Conservation (phyloP, 2,329 filamentous ascomycete species). For the Xylaria arbuscula region DNA sequence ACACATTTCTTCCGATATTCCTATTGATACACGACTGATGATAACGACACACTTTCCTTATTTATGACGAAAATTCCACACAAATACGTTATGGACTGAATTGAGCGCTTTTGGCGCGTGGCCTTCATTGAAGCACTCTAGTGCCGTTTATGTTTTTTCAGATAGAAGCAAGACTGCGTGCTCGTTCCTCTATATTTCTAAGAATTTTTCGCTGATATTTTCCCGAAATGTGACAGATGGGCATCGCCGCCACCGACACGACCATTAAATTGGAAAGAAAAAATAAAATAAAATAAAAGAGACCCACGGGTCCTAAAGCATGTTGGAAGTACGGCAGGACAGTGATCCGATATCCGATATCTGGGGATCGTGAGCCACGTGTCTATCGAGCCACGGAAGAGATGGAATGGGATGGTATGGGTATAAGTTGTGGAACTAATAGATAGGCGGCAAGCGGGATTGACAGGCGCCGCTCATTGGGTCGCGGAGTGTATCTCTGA, state of each 20-base stretch:
- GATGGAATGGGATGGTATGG: too few species aligned
- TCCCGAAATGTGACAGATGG: conserved; percentile 55
- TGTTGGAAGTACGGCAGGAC: conserved; percentile 1
- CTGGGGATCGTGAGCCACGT: conserved; percentile 6
- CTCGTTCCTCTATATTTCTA: conserved; percentile 39
- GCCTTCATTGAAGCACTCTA: conserved; percentile 33
- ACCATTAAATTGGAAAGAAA: conserved; percentile 32
- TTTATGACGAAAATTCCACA: conserved; percentile 32
- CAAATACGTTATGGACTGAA: conserved; percentile 34
- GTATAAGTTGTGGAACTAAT: conserved; percentile 16
- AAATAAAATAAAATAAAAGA: conserved; percentile 3
- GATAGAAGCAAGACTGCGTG: conserved; percentile 44
- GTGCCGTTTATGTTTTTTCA: conserved; percentile 33
- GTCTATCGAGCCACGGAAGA: conserved; percentile 13
- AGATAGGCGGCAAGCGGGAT: neutral
- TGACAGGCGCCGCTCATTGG: conserved; percentile 20
- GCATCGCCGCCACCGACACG: conserved; percentile 53
- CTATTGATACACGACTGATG: conserved; percentile 38
- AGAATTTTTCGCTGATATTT: conserved; percentile 54
- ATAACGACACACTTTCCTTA: conserved; percentile 35
- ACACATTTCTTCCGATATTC: conserved; percentile 36
- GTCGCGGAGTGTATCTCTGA: neutral
- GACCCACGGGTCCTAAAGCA: conserved; percentile 1
- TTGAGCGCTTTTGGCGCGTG: conserved; percentile 36
- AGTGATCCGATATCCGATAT: neutral